These are phyloP conservation scores for Neonectria neomacrospora DNA, from an alignment of 2,329 filamentous ascomycete genomes.

Conservation along the genomic window DNA sequence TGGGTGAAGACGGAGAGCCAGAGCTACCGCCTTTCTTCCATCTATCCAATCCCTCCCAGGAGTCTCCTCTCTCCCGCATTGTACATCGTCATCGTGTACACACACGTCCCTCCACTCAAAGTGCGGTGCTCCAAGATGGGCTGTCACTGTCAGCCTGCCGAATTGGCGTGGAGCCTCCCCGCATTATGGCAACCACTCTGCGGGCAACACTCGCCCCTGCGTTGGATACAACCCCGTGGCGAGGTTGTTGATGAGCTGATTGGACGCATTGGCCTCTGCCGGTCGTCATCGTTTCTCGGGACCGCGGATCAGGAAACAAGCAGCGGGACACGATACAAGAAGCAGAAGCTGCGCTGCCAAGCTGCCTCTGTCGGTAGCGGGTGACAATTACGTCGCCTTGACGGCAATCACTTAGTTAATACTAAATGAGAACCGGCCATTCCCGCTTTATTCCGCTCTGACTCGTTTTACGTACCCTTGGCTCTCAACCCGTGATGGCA, in stretches of 20 bases:
- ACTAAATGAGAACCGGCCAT: not conserved
- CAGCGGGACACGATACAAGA: not conserved
- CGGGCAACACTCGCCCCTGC: slow-evolving; percentile 11
- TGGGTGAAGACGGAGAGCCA: not conserved
- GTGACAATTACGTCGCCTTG: slow-evolving; percentile 16
- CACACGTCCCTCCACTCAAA: not conserved
- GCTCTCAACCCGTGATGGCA: not conserved
- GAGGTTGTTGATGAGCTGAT: not conserved
- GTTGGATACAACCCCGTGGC: slow-evolving; percentile 12
- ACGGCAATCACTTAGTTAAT: slow-evolving; percentile 4
- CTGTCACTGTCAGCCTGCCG: not conserved
- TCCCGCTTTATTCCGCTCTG: slow-evolving; percentile 13
- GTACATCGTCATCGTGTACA: not conserved
- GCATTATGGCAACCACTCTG: slow-evolving; percentile 8
- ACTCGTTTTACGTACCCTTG: not conserved
- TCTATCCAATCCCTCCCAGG: not conserved
- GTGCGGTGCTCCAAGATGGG: not conserved
- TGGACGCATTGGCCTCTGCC: slow-evolving; percentile 12
- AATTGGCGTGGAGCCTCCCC: slow-evolving; percentile 19
- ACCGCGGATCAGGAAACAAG: not conserved
- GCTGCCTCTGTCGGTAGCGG: not conserved
- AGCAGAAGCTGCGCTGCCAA: not conserved
- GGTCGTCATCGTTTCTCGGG: not conserved
- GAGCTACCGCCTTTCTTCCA: not conserved
- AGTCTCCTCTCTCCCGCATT: not conserved